Percentiles rank a stretch among this genome's conserved stretches.
phyloP scores from a whole-genome alignment of 1,284 basidiomycete genomes.

The Porodaedalea pini region DNA sequence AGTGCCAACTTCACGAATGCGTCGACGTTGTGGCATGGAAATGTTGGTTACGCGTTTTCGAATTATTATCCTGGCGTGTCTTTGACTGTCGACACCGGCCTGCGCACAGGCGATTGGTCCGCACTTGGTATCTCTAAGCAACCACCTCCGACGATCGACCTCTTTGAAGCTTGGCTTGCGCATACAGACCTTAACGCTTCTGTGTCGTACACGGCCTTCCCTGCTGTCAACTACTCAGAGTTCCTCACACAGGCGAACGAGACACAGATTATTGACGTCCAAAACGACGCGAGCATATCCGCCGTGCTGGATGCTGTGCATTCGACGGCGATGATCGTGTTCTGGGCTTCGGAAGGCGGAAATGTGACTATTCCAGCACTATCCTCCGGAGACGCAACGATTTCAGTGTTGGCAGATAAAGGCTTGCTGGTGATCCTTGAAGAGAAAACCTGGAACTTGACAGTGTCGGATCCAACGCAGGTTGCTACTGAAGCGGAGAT shows the following conservation, averaged over 20 bases:
- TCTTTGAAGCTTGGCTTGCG: conserved; percentile 60
- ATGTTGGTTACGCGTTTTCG: conserved; percentile 50
- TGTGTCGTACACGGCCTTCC: conserved; percentile 53
- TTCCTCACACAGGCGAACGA: conserved; percentile 31
- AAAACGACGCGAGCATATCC: conserved; percentile 41
- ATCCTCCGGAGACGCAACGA: conserved; percentile 25
- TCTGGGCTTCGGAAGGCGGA: conserved; percentile 41
- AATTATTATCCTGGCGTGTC: conserved; percentile 24
- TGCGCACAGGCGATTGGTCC: conserved; percentile 58
- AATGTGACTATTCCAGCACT: conserved; percentile 21
- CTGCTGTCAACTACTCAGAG: conserved; percentile 37
- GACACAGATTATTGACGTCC: conserved; percentile 36
- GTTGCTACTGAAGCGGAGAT: conserved; percentile 24
- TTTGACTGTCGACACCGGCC: conserved; percentile 47
- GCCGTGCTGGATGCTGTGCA: conserved; percentile 40
- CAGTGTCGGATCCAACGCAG: conserved; percentile 58
- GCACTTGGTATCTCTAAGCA: conserved; percentile 56
- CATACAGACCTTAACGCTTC: conserved; percentile 38
- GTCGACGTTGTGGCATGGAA: conserved; percentile 53
- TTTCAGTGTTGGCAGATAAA: conserved; percentile 39
- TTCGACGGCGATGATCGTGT: conserved; percentile 39
- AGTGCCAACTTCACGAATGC: conserved; percentile 35
- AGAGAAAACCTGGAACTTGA: conserved; percentile 40
- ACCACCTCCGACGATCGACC: conserved; percentile 47
- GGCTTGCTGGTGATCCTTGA: conserved; percentile 46